phyloP scores from a whole-genome alignment of 805 yeast genomes.

The Schizosaccharomyces cryophilus region DNA sequence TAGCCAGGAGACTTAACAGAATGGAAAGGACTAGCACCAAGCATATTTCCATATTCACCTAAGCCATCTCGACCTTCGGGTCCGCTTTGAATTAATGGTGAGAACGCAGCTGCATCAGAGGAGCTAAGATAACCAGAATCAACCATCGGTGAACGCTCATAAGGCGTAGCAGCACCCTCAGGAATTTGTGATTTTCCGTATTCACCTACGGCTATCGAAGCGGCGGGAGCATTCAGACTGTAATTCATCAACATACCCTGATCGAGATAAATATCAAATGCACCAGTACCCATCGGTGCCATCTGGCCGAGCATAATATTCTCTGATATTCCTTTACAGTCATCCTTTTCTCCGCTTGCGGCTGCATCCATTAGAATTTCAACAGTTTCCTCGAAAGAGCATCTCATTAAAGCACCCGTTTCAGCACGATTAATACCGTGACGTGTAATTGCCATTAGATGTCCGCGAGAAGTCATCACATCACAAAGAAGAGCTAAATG shows the following conservation, averaged over 20 bases:
- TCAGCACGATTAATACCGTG: constrained; percentile 97
- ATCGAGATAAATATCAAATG: constrained; percentile 85
- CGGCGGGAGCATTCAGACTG: constrained; percentile 3
- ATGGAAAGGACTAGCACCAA: constrained; percentile 29
- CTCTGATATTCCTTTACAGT: constrained; percentile 95
- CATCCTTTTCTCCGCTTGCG: constrained; percentile 91
- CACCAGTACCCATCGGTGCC: constrained; percentile 97
- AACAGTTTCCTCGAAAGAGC: constrained; percentile 97
- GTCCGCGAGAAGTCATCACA: constrained; percentile 96
- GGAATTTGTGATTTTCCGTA: constrained; percentile 4
- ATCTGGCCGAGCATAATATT: constrained; percentile 93
- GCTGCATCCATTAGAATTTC: constrained; percentile 95
- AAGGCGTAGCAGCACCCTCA: constrained; percentile 82
- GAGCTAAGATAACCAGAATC: constrained; percentile 37
- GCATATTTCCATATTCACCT: constrained; percentile 60
- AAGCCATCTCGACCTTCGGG: constrained; percentile 61
- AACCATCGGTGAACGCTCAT: constrained; percentile 36
- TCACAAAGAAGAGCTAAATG: constrained; percentile 95
- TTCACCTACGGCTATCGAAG: constrained; percentile 20
- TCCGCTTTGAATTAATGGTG: constrained; percentile 79
- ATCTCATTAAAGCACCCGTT: constrained; percentile 97
- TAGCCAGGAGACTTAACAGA: constrained; percentile 36
- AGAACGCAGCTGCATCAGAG: constrained; percentile 49
- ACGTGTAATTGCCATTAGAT: constrained; percentile 94
- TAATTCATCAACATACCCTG: constrained; percentile 40